Evolutionary conservation across 805 yeast genomes (phyloP).

Genomic region (Ogataea ramenticola): DNA sequence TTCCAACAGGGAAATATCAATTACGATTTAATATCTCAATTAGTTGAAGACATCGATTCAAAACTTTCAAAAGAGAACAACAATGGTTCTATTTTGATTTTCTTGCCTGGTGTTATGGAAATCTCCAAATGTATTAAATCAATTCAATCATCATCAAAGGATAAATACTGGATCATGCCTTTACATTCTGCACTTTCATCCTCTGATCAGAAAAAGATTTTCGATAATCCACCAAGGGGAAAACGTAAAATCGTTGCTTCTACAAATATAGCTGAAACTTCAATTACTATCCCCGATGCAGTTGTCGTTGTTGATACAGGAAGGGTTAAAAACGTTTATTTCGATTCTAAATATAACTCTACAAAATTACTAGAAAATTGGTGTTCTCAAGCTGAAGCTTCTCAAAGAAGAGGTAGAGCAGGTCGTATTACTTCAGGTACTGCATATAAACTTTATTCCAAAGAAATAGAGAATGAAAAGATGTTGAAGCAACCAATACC

Average conservation of each 20-base stretch:
- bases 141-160: slow-evolving; percentile 6
- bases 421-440: slow-evolving; percentile 85
- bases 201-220: slow-evolving; percentile 73
- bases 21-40: slow-evolving; percentile 57
- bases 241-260: slow-evolving; percentile 75
- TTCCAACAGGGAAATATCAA: slow-evolving; percentile 65
- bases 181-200: slow-evolving; percentile 85
- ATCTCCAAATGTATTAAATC: slow-evolving; percentile 58
- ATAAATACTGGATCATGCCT: slow-evolving; percentile 48
- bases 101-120: slow-evolving; percentile 88
- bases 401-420: slow-evolving; percentile 95
- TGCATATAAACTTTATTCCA: slow-evolving; percentile 76
- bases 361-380: slow-evolving; percentile 71
- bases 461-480: slow-evolving; percentile 41
- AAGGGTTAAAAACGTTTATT: slow-evolving; percentile 69
- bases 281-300: slow-evolving; percentile 92
- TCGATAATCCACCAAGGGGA: slow-evolving; percentile 45
- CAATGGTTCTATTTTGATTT: slow-evolving; percentile 73
- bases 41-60: slow-evolving; percentile 47
- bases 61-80: slow-evolving; percentile 33
- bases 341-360: slow-evolving; percentile 59
- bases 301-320: slow-evolving; percentile 90
- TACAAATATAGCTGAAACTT: slow-evolving; percentile 94
- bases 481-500: slow-evolving; percentile 79
- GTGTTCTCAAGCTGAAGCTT: slow-evolving; percentile 85